Conservation (phyloP, 75 land plant genomes). For the Picea glauca region DNA sequence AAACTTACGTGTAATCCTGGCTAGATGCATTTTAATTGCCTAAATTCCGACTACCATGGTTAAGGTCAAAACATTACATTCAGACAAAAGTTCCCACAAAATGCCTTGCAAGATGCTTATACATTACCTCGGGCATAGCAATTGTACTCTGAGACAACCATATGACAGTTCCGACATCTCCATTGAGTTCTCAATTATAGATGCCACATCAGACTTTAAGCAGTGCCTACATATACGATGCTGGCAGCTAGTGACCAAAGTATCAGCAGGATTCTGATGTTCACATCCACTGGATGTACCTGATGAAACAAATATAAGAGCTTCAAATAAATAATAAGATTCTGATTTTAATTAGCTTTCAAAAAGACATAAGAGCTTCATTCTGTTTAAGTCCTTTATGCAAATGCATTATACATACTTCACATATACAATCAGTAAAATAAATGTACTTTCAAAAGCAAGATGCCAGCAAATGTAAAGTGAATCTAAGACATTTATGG, state of each 20-base stretch:
- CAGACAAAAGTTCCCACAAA: not conserved
- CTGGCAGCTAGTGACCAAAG: not conserved
- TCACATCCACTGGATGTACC: not conserved
- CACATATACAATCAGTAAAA: too few species aligned
- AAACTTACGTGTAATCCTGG: not conserved
- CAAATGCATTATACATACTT: too few species aligned
- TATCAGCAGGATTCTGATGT: not conserved
- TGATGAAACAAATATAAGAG: not conserved
- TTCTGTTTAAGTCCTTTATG: too few species aligned
- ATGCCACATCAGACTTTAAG: not conserved
- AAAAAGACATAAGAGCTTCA: too few species aligned
- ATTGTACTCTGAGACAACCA: not conserved
- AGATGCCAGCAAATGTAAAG: too few species aligned
- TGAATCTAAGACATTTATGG: too few species aligned
- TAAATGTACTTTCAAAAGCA: too few species aligned
- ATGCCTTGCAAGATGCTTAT: not conserved
- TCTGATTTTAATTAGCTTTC: too few species aligned
- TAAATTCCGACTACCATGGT: not conserved
- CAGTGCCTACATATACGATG: not conserved
- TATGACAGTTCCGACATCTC: not conserved
- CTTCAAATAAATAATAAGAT: too few species aligned
- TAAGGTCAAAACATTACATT: not conserved
- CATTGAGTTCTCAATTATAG: not conserved
- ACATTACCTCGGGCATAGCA: constrained; percentile 1
- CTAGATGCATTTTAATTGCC: not conserved